A percentile compares a stretch with the other conserved stretches of the same genome.
Conservation (phyloP, 78 protist genomes). For the Mantamonas sphyraenae region DNA sequence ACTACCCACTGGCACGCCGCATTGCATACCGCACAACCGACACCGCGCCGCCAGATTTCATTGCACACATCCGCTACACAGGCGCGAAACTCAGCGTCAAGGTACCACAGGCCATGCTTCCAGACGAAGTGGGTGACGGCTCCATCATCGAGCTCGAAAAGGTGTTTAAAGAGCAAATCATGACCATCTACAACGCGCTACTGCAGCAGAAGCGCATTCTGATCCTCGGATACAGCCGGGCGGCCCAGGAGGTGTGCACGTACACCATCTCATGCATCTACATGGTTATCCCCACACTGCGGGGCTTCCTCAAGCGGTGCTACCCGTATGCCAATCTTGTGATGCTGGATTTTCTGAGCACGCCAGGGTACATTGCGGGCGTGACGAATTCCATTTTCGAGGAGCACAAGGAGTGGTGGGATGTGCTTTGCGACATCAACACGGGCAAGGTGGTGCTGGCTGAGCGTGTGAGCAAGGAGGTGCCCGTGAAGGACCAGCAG, state of each 20-base stretch:
- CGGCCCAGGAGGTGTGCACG: conserved; percentile 54
- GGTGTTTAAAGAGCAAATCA: conserved; percentile 48
- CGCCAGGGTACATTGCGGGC: conserved; percentile 63
- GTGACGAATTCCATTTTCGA: conserved; percentile 70
- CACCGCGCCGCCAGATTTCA: not conserved
- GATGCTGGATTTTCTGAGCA: not conserved
- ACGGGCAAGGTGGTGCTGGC: conserved; percentile 75
- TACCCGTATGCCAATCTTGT: not conserved
- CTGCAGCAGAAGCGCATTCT: conserved; percentile 57
- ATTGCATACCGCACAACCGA: conserved; percentile 36
- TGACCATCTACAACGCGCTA: conserved; percentile 68
- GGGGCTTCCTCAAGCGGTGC: conserved; percentile 31
- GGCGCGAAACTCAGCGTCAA: conserved; percentile 30
- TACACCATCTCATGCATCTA: conserved; percentile 45
- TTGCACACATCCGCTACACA: not conserved
- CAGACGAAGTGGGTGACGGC: conserved; percentile 64
- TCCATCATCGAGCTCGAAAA: conserved; percentile 50
- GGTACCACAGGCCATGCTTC: conserved; percentile 47
- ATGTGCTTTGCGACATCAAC: conserved; percentile 55
- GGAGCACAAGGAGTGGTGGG: conserved; percentile 68
- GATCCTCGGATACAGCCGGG: conserved; percentile 57
- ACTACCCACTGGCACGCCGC: too few species aligned
- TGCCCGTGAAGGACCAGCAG: too few species aligned
- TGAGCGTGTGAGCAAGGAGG: too few species aligned
- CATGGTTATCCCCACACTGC: conserved; percentile 68